Percentiles rank a stretch among this genome's conserved stretches.
Evolutionary conservation across 2,329 filamentous ascomycete species (phyloP).

Genomic region (Plenodomus lindquistii): DNA sequence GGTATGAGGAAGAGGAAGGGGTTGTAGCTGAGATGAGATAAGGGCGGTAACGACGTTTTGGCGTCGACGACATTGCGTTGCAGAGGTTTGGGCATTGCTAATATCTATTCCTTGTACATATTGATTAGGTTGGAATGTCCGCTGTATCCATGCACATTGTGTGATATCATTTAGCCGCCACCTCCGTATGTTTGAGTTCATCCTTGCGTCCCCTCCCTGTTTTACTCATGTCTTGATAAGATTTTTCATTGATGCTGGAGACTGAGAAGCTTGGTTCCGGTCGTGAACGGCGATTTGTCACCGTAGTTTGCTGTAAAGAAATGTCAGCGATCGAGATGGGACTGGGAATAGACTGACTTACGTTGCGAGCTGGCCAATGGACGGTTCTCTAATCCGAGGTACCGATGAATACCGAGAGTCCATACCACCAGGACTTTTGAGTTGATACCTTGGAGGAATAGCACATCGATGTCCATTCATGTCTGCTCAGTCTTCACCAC

Average conservation of each 20-base stretch:
- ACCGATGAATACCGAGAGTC: no score
- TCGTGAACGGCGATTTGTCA: no score
- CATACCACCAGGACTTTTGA: no score
- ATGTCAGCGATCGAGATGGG: no score
- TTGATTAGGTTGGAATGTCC: neutral
- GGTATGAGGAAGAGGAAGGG: slow-evolving; percentile 58
- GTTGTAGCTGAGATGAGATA: neutral
- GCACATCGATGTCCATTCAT: no score
- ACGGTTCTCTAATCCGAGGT: no score
- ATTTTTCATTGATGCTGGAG: no score
- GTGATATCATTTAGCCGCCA: neutral
- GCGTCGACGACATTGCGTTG: neutral
- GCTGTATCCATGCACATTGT: neutral
- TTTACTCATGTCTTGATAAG: neutral
- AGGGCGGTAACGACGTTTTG: neutral
- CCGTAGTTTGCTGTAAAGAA: no score
- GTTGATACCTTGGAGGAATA: no score
- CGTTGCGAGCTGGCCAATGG: no score
- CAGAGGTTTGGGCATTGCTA: neutral
- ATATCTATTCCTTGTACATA: neutral
- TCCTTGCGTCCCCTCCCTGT: neutral
- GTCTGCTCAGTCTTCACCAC: neutral
- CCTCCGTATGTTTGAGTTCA: neutral
- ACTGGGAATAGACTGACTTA: no score
- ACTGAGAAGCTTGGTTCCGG: no score